These are phyloP conservation scores for Ceraceosorus bombacis DNA, from an alignment of 1,284 basidiomycete genomes.

Conservation along the genomic window DNA sequence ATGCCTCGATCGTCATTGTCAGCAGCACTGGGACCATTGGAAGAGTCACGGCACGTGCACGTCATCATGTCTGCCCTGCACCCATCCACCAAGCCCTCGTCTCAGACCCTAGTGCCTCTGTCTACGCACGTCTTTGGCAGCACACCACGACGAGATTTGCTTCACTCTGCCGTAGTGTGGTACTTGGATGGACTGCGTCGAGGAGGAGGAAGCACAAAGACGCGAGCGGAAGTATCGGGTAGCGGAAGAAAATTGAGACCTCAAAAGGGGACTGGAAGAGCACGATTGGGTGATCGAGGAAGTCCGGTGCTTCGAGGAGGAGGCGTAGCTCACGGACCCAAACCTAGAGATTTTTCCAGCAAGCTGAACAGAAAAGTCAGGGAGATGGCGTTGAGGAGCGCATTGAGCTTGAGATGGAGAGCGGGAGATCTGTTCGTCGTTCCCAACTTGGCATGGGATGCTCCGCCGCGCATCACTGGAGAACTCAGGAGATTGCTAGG, in stretches of 20 bases:
- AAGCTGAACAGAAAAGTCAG: slow-evolving; percentile 82
- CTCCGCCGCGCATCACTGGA: slow-evolving; percentile 36
- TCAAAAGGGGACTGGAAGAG: slow-evolving; percentile 85
- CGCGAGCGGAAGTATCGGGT: slow-evolving; percentile 76
- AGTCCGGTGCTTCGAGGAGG: slow-evolving; percentile 86
- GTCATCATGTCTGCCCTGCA: slow-evolving; percentile 6
- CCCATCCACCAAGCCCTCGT: slow-evolving; percentile 5
- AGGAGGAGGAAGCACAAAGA: slow-evolving; percentile 85
- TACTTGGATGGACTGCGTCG: slow-evolving; percentile 78
- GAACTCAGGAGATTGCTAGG: slow-evolving; percentile 30
- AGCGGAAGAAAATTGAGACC: slow-evolving; percentile 79
- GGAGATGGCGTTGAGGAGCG: slow-evolving; percentile 83
- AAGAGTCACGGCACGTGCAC: not conserved
- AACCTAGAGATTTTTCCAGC: slow-evolving; percentile 82
- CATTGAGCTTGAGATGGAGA: slow-evolving; percentile 70
- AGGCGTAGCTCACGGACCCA: slow-evolving; percentile 81
- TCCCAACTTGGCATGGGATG: slow-evolving; percentile 52
- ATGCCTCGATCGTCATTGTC: too few relatives aligned
- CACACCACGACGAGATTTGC: slow-evolving; percentile 78
- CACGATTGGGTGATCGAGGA: slow-evolving; percentile 79
- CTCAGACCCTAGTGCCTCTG: slow-evolving; percentile 56
- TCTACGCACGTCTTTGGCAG: slow-evolving; percentile 77
- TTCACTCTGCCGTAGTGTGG: slow-evolving; percentile 85
- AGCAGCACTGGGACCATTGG: too few relatives aligned
- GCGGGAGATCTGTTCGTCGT: slow-evolving; percentile 71